Percentiles rank a stretch among this genome's conserved stretches.
Conservation (phyloP, 768 basidiomycete genomes). For the Leccinum uliginosum region DNA sequence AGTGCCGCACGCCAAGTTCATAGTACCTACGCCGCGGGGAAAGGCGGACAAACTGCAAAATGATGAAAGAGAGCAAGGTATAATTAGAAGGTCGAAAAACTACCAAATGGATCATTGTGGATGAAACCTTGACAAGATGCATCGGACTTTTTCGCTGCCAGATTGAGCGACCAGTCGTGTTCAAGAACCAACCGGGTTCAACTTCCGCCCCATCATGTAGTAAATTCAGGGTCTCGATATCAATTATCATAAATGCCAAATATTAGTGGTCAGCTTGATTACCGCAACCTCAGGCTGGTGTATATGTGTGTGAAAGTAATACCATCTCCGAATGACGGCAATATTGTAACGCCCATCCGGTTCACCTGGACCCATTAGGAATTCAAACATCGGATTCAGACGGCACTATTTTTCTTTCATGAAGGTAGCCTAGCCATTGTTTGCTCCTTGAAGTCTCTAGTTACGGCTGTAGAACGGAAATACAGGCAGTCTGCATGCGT, state of each 20-base stretch:
- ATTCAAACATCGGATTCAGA: not conserved
- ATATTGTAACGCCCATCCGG: not conserved
- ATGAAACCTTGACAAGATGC: not conserved
- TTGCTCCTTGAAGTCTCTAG: not conserved
- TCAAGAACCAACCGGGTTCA: not conserved
- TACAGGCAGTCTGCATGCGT: conserved; percentile 1
- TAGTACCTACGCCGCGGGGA: conserved; percentile 18
- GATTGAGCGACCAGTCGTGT: conserved; percentile 7
- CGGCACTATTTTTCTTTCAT: not conserved
- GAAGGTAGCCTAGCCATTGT: not conserved
- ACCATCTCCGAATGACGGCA: not conserved
- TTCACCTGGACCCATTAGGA: not conserved
- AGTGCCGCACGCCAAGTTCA: conserved; percentile 6
- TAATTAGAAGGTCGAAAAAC: conserved; percentile 6
- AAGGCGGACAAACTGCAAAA: conserved; percentile 13
- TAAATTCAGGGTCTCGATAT: conserved; percentile 14
- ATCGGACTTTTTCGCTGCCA: not conserved
- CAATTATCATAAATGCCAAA: conserved; percentile 2
- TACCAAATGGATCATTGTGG: conserved; percentile 7
- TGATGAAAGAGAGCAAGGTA: conserved; percentile 3
- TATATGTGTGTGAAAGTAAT: not conserved
- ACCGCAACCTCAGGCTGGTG: not conserved
- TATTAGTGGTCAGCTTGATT: not conserved
- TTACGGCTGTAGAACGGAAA: conserved; percentile 25
- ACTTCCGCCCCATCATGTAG: conserved; percentile 5